These are phyloP conservation scores for Blastobotrys peoriensis DNA, from an alignment of 805 yeast genomes.

Conservation along the genomic window DNA sequence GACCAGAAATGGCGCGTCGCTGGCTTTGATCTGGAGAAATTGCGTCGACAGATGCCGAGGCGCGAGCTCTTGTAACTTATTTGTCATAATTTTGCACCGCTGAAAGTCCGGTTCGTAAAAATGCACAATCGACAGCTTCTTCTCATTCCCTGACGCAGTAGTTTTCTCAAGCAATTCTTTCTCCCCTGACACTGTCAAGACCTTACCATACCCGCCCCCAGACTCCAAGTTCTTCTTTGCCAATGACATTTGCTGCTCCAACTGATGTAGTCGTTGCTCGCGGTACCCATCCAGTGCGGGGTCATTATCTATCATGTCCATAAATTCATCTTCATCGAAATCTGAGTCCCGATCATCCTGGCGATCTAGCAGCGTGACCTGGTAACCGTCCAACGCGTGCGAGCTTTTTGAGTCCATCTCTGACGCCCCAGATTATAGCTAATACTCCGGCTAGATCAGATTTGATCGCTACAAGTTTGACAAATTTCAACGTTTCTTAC, in stretches of 20 bases:
- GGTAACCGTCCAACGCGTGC: constrained; percentile 1
- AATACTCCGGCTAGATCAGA: no score
- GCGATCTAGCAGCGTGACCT: neutral
- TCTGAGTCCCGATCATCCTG: constrained; percentile 7
- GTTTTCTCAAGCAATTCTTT: constrained; percentile 50
- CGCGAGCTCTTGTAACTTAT: constrained; percentile 41
- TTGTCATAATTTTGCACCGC: constrained; percentile 57
- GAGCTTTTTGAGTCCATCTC: constrained; percentile 4
- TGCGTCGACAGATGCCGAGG: constrained; percentile 51
- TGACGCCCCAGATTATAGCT: no score
- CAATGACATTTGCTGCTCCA: constrained; percentile 38
- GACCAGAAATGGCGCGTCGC: constrained; percentile 66
- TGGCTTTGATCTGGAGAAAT: constrained; percentile 46
- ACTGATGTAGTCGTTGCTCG: constrained; percentile 57
- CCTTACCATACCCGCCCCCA: constrained; percentile 38
- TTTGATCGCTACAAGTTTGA: no score
- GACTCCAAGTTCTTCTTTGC: constrained; percentile 31
- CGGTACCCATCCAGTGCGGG: constrained; percentile 42
- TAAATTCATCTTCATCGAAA: constrained; percentile 23
- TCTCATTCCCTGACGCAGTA: constrained; percentile 24
- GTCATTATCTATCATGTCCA: constrained; percentile 38
- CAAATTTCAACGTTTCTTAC: no score
- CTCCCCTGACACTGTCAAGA: constrained; percentile 44
- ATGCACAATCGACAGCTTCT: constrained; percentile 47
- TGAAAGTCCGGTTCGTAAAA: constrained; percentile 56